These are phyloP conservation scores for Perkinsela sp. DNA, from an alignment of 208 protist genomes.

Conservation along the genomic window DNA sequence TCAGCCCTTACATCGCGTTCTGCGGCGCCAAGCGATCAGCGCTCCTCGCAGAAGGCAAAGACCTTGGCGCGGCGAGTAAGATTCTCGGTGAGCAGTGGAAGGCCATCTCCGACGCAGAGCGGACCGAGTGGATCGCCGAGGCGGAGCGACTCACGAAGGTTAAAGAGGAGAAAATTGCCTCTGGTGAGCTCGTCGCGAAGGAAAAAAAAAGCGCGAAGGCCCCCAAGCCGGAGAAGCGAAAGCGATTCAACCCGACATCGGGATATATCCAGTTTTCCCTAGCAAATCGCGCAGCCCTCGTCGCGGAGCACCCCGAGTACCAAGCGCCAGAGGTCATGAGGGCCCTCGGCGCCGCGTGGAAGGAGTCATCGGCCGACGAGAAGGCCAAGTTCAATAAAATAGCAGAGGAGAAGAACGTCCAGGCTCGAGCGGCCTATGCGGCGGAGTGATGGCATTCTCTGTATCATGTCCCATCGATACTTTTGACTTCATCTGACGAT, in stretches of 20 bases:
- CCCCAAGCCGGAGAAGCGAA: too few species aligned
- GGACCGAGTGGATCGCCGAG: background rate
- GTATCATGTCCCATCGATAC: too few species aligned
- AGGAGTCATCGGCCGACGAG: background rate
- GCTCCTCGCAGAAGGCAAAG: background rate
- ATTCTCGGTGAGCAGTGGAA: background rate
- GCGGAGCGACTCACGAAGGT: background rate
- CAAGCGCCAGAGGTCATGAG: background rate
- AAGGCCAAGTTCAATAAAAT: background rate
- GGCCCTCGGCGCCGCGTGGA: background rate
- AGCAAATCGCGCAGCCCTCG: too few species aligned
- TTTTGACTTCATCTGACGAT: too few species aligned
- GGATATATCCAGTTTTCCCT: too few species aligned
- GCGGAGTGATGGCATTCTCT: too few species aligned
- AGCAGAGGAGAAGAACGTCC: background rate
- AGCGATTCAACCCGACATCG: too few species aligned
- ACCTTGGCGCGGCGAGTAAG: background rate
- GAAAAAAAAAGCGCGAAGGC: background rate
- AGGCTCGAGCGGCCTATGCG: background rate
- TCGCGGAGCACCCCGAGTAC: too few species aligned
- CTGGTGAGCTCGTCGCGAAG: background rate
- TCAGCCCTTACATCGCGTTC: background rate
- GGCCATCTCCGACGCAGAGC: background rate
- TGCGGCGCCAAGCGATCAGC: background rate
- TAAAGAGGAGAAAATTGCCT: background rate